phyloP scores from a whole-genome alignment of 345 rosid genomes.

The Erysimum cheiranthoides region DNA sequence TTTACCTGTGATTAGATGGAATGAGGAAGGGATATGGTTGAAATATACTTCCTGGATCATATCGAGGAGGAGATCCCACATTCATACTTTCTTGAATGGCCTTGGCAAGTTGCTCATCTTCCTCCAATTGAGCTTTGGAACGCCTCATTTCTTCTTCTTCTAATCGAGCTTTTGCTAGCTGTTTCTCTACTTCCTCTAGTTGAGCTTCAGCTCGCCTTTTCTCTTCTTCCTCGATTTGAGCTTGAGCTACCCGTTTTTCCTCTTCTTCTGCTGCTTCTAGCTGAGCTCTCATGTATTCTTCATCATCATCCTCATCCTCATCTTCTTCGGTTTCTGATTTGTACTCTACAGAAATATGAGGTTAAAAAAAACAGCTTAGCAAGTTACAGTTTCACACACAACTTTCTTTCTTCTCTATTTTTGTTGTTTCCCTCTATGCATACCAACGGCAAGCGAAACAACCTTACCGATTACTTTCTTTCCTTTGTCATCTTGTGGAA shows the following conservation, averaged over 20 bases:
- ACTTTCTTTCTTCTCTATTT: background rate
- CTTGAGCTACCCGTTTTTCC: slow-evolving; percentile 42
- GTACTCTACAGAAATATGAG: slow-evolving; percentile 44
- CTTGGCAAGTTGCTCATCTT: slow-evolving; percentile 87
- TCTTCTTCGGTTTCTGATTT: slow-evolving; percentile 57
- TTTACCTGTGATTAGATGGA: slow-evolving; percentile 71
- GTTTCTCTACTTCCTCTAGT: slow-evolving; percentile 53
- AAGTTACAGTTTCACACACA: slow-evolving; percentile 21
- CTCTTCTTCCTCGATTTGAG: slow-evolving; percentile 54
- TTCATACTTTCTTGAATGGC: slow-evolving; percentile 87
- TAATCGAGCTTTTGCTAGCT: slow-evolving; percentile 43
- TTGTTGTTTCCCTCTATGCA: slow-evolving; percentile 9
- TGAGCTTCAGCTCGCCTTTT: slow-evolving; percentile 47
- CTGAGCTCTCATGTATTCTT: slow-evolving; percentile 41
- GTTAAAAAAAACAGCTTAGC: slow-evolving; percentile 17
- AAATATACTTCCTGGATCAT: slow-evolving; percentile 53
- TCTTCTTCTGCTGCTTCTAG: slow-evolving; percentile 50
- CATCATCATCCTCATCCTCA: slow-evolving; percentile 40
- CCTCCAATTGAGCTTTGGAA: slow-evolving; percentile 71
- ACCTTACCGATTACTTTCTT: slow-evolving; percentile 77
- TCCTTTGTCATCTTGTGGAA: slow-evolving; percentile 72
- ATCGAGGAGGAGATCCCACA: slow-evolving; percentile 61
- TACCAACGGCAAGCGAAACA: background rate
- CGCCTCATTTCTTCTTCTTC: slow-evolving; percentile 57
- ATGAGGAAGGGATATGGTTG: slow-evolving; percentile 63